Conservation (phyloP, 176 grass and related monocot genomes). For the Zea mays region Zm-B73-REFERENCE-NAM-5.0 NC_050104.1:37505001-37505500, state of each 20-base stretch:
- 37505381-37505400: conserved; percentile 48
- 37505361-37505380: conserved; percentile 37
- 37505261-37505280: conserved; percentile 50
- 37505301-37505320: conserved; percentile 25
- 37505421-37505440: conserved; percentile 32
- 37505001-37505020: conserved; percentile 71
- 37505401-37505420: conserved; percentile 30
- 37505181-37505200: conserved; percentile 78
- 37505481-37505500: neutral
- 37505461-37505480: conserved; percentile 9
- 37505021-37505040: conserved; percentile 94
- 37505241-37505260: conserved; percentile 89
- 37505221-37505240: conserved; percentile 88
- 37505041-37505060: conserved; percentile 93
- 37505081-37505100: conserved; percentile 88
- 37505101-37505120: conserved; percentile 98
- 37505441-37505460: conserved; percentile 19
- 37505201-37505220: conserved; percentile 80
- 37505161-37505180: conserved; percentile 72
- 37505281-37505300: conserved; percentile 28
- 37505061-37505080: conserved; percentile 73
- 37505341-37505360: conserved; percentile 38
- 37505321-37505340: conserved; percentile 42
- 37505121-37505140: conserved; percentile 87
- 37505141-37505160: conserved; percentile 57